Conservation (phyloP, 1,139 yeast species). For the Pichia sp. region DNA sequence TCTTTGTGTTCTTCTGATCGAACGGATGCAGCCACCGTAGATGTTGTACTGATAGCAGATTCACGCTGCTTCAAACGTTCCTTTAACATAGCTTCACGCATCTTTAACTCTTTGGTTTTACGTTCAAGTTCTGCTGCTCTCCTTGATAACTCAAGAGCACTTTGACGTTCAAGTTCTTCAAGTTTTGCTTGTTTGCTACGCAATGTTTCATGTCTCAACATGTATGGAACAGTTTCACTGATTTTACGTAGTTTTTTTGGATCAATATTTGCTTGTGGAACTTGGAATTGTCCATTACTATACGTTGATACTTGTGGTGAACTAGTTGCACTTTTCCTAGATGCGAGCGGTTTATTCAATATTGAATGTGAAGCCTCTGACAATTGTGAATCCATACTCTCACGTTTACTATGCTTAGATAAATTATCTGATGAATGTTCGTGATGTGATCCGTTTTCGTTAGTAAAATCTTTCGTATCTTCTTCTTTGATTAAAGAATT, state of each 20-base stretch:
- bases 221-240: slow-evolving; percentile 76
- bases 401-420: slow-evolving; percentile 4
- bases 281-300: slow-evolving; percentile 8
- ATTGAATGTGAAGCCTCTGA: slow-evolving; percentile 41
- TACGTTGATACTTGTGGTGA: slow-evolving; percentile 28
- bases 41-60: not conserved
- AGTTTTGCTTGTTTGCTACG: slow-evolving; percentile 68
- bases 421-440: slow-evolving; percentile 4
- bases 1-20: not conserved
- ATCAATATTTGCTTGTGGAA: slow-evolving; percentile 36
- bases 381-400: slow-evolving; percentile 27
- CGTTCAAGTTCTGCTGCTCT: slow-evolving; percentile 72
- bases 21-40: not conserved
- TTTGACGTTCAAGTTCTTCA: slow-evolving; percentile 70
- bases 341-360: slow-evolving; percentile 41
- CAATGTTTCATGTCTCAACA: slow-evolving; percentile 66
- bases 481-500: slow-evolving; percentile 21
- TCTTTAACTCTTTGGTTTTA: slow-evolving; percentile 66
- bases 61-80: slow-evolving; percentile 27
- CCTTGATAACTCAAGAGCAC: slow-evolving; percentile 63
- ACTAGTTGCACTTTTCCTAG: slow-evolving; percentile 7
- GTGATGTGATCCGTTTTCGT: too few species aligned
- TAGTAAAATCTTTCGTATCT: not conserved
- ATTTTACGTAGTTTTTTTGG: slow-evolving; percentile 65
- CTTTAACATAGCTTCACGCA: slow-evolving; percentile 50